Percentiles rank a stretch among this genome's conserved stretches.
Evolutionary conservation across 2,329 filamentous ascomycete species (phyloP).

Genomic region (Fusarium floridanum): DNA sequence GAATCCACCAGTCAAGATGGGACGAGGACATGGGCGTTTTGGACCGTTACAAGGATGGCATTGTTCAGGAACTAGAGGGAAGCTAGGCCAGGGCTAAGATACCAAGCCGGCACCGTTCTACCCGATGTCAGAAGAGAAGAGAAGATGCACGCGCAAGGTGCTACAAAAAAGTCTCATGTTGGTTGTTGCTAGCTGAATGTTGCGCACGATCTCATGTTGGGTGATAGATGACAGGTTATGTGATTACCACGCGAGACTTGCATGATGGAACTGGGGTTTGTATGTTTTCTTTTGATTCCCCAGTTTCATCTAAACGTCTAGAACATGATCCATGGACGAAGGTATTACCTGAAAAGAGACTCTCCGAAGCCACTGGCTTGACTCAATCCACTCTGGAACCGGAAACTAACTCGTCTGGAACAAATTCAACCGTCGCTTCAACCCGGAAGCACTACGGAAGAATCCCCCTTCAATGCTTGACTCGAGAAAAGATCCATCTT

Average conservation of each 20-base stretch:
- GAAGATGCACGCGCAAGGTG: neutral
- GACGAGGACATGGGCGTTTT: neutral
- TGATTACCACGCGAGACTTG: neutral
- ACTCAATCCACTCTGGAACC: neutral
- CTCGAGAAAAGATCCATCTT: neutral
- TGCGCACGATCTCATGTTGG: neutral
- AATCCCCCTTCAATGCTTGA: neutral
- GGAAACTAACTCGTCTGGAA: neutral
- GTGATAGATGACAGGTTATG: conserved; percentile 3
- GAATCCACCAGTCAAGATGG: neutral
- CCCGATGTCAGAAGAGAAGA: neutral
- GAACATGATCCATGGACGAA: neutral
- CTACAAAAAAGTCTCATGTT: neutral
- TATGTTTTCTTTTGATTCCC: neutral
- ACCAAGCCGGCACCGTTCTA: conserved; percentile 1
- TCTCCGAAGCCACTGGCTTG: neutral
- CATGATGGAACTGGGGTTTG: neutral
- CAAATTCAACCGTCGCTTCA: neutral
- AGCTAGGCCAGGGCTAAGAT: neutral
- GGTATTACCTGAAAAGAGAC: neutral
- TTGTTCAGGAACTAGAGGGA: neutral
- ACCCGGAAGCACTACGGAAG: neutral
- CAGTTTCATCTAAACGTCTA: neutral
- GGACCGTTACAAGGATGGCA: neutral
- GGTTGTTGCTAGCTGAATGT: neutral